Evolutionary conservation across 352 stramenopile genomes (phyloP).

Genomic region (Phytopythium cucurbitacearum): DNA sequence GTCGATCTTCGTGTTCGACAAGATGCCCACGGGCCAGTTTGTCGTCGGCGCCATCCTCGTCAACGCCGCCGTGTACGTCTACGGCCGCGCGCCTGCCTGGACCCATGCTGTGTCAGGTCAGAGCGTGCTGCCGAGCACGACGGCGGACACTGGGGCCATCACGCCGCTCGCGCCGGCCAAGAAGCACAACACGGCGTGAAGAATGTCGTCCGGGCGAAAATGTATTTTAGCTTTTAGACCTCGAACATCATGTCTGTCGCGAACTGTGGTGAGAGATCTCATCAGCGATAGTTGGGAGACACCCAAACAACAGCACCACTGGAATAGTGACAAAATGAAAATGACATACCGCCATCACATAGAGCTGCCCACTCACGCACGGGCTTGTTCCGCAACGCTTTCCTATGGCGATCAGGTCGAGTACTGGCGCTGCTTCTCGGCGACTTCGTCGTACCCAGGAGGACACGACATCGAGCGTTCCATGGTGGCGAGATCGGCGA

Average conservation of each 20-base stretch:
- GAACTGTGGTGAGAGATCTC: too few relatives aligned
- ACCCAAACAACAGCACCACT: too few relatives aligned
- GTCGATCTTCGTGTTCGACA: slow-evolving; percentile 83
- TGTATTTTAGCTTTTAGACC: too few relatives aligned
- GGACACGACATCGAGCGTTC: slow-evolving; percentile 79
- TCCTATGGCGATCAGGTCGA: slow-evolving; percentile 6
- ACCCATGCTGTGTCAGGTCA: slow-evolving; percentile 7
- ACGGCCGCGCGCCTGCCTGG: slow-evolving; percentile 57
- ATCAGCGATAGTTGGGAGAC: too few relatives aligned
- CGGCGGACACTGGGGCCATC: neutral
- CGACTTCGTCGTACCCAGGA: slow-evolving; percentile 62
- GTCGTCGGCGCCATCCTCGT: slow-evolving; percentile 68
- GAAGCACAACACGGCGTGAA: slow-evolving; percentile 5
- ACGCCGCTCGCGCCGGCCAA: neutral
- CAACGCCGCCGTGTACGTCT: slow-evolving; percentile 78
- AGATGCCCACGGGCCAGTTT: slow-evolving; percentile 73
- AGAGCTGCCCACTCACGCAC: too few relatives aligned
- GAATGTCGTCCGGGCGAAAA: too few relatives aligned
- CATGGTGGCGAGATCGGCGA: slow-evolving; percentile 51
- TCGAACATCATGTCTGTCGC: too few relatives aligned
- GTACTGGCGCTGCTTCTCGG: slow-evolving; percentile 26
- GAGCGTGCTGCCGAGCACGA: slow-evolving; percentile 11
- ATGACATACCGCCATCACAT: too few relatives aligned
- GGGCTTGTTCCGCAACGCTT: too few relatives aligned
- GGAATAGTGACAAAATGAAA: too few relatives aligned